Percentiles rank a stretch among this genome's conserved stretches.
These are phyloP conservation scores for Fusarium sarcochroum DNA, from an alignment of 2,329 filamentous ascomycete genomes.

Conservation along the genomic window DNA sequence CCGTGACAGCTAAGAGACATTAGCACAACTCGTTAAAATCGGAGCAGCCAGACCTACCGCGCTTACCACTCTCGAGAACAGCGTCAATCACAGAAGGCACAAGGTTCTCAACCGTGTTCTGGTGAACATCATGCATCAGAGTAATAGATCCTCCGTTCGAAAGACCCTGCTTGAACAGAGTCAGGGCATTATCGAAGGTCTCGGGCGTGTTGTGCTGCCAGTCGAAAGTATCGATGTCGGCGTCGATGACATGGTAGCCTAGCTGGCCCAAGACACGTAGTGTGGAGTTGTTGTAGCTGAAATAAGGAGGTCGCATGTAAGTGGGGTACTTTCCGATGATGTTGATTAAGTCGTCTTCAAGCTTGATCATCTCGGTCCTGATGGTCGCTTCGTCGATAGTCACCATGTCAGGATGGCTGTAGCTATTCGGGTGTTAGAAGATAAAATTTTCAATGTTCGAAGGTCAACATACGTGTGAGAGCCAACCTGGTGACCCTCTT, in stretches of 20 bases:
- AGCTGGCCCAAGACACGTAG: slow-evolving; percentile 51
- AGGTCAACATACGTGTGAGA: slow-evolving; percentile 57
- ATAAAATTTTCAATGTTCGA: not conserved
- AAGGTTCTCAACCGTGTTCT: slow-evolving; percentile 57
- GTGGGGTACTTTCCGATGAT: slow-evolving; percentile 49
- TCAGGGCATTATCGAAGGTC: slow-evolving; percentile 59
- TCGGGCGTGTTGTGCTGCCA: slow-evolving; percentile 64
- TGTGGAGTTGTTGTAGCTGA: slow-evolving; percentile 51
- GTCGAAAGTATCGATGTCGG: slow-evolving; percentile 69
- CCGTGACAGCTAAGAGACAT: slow-evolving; percentile 22
- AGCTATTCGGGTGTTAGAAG: slow-evolving; percentile 22
- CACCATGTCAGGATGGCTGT: slow-evolving; percentile 53
- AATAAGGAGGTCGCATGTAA: slow-evolving; percentile 58
- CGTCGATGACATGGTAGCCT: slow-evolving; percentile 66
- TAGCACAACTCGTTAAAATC: not conserved
- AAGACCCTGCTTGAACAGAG: slow-evolving; percentile 42
- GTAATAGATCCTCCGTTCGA: slow-evolving; percentile 57
- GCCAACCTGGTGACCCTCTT: slow-evolving; percentile 67
- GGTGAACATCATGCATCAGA: slow-evolving; percentile 64
- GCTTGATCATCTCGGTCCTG: slow-evolving; percentile 42
- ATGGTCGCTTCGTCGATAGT: slow-evolving; percentile 44
- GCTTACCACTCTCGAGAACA: slow-evolving; percentile 11
- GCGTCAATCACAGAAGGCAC: slow-evolving; percentile 31
- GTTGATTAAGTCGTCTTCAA: slow-evolving; percentile 51
- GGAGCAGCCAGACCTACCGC: slow-evolving; percentile 6